These are phyloP conservation scores for Euphorbia schlechtendalii DNA, from an alignment of 441 rosid species.

Conservation along the genomic window DNA sequence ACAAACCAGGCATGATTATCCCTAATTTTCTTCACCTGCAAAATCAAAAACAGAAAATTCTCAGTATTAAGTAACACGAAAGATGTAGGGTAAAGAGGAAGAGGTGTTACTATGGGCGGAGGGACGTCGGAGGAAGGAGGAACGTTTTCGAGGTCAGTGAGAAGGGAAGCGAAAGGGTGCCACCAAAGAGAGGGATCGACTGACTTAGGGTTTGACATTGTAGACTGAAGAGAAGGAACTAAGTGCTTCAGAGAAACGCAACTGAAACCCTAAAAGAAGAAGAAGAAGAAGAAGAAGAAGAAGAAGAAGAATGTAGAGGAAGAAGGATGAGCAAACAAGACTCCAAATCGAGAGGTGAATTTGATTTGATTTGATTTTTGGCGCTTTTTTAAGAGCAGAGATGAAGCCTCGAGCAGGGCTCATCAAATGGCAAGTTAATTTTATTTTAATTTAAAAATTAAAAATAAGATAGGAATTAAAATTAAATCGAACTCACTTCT, in stretches of 20 bases:
- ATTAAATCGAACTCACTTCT: too few relatives aligned
- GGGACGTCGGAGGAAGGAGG: slow-evolving; percentile 55
- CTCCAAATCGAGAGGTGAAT: neutral
- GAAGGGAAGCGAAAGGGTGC: slow-evolving; percentile 62
- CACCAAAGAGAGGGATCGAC: slow-evolving; percentile 76
- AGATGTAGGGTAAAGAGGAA: neutral
- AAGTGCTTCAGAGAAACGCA: neutral
- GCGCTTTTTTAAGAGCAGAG: slow-evolving; percentile 9
- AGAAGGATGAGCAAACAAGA: neutral
- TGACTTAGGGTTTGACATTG: slow-evolving; percentile 50
- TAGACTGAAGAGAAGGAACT: neutral
- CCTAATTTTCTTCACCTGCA: slow-evolving; percentile 64
- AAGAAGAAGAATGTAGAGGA: neutral
- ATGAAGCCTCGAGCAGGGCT: neutral
- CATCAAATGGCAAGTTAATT: neutral
- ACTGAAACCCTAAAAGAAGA: slow-evolving; percentile 38
- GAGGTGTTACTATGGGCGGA: slow-evolving; percentile 36
- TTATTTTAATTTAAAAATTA: too few relatives aligned
- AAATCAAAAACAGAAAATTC: slow-evolving; percentile 4
- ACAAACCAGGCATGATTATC: slow-evolving; percentile 72
- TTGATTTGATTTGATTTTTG: slow-evolving; percentile 11
- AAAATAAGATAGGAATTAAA: too few relatives aligned
- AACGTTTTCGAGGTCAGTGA: slow-evolving; percentile 57
- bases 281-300: neutral
- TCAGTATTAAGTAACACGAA: neutral